Conservation (phyloP, 2,329 filamentous ascomycete genomes). For the Alternaria triticina region DNA sequence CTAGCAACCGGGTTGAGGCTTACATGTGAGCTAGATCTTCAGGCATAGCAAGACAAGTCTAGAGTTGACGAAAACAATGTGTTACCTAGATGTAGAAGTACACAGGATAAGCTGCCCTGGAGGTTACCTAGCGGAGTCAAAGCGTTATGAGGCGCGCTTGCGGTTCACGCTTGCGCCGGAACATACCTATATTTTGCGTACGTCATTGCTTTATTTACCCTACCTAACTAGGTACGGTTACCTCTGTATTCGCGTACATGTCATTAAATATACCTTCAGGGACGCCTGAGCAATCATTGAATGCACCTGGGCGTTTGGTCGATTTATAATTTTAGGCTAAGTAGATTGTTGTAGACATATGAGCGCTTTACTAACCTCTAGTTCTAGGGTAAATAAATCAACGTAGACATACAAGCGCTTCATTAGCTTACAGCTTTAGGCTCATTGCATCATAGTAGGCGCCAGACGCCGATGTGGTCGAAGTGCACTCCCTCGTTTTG, state of each 20-base stretch:
- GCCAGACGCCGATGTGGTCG: background rate
- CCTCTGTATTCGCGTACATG: background rate
- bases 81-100: background rate
- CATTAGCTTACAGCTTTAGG: background rate
- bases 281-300: background rate
- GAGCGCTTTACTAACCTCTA: background rate
- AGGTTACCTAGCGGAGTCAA: background rate
- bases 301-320: background rate
- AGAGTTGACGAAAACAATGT: background rate
- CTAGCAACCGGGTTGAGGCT: background rate
- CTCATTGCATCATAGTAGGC: background rate
- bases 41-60: background rate
- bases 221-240: background rate
- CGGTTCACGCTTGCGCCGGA: background rate
- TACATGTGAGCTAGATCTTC: background rate
- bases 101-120: background rate
- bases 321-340: background rate
- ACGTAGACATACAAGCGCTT: background rate
- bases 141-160: background rate
- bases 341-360: background rate
- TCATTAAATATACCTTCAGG: background rate
- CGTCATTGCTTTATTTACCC: background rate
- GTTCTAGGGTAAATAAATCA: background rate
- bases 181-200: background rate
- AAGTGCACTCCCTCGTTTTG: background rate